These are phyloP conservation scores for Rhodotorula sp. DNA, from an alignment of 1,284 basidiomycete species.

Conservation along the genomic window DNA sequence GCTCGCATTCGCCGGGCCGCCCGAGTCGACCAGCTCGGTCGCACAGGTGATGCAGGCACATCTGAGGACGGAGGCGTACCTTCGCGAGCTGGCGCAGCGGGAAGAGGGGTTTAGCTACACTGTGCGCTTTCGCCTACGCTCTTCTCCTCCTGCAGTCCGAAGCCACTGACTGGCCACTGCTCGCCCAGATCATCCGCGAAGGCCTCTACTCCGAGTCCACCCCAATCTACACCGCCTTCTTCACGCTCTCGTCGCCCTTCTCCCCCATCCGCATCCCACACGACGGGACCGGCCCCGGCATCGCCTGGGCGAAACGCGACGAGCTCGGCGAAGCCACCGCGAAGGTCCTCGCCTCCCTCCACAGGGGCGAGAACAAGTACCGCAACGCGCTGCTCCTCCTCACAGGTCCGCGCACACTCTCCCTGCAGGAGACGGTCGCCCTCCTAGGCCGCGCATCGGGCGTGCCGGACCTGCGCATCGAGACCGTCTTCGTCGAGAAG, in stretches of 20 bases:
- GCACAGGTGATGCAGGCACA: conserved; percentile 9
- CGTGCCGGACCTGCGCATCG: neutral
- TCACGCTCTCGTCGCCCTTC: neutral
- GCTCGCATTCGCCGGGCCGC: neutral
- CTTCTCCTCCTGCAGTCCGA: neutral
- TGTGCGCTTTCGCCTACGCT: neutral
- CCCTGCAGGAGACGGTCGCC: neutral
- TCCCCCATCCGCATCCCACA: conserved; percentile 3
- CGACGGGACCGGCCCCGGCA: conserved; percentile 6
- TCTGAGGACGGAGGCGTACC: conserved; percentile 1
- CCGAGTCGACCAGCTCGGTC: neutral
- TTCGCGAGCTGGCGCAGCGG: neutral
- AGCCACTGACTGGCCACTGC: too few species aligned
- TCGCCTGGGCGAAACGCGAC: conserved; percentile 9
- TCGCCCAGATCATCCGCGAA: conserved; percentile 1
- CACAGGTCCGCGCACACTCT: neutral
- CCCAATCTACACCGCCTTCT: conserved; percentile 10
- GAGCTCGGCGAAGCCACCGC: conserved; percentile 11
- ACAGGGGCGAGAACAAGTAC: neutral
- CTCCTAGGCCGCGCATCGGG: neutral
- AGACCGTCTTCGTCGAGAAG: neutral
- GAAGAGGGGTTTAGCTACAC: neutral
- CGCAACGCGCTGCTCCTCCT: neutral
- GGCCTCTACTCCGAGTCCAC: conserved; percentile 8
- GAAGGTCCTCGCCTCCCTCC: neutral